Conservation (phyloP, 1,284 basidiomycete genomes). For the Sanghuangporus sanghuang region DNA sequence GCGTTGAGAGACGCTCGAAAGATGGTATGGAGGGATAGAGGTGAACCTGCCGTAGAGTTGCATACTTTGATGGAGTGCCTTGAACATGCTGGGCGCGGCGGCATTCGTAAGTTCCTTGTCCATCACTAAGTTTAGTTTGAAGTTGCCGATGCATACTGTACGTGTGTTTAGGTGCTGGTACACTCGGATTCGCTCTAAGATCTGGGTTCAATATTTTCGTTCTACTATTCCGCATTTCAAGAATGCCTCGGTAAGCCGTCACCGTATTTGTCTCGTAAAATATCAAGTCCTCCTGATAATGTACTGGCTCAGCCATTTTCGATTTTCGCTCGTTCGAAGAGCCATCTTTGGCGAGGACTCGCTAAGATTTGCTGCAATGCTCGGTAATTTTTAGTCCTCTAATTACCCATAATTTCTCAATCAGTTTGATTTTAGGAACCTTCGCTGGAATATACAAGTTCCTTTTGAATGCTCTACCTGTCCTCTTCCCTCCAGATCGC, state of each 20-base stretch:
- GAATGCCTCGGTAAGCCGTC: slow-evolving; percentile 50
- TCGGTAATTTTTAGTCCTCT: slow-evolving; percentile 47
- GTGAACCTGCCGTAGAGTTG: slow-evolving; percentile 71
- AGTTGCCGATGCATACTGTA: neutral
- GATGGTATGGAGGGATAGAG: slow-evolving; percentile 81
- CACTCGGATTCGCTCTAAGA: slow-evolving; percentile 74
- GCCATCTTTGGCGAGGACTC: slow-evolving; percentile 80
- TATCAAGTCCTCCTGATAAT: neutral
- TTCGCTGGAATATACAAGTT: slow-evolving; percentile 82
- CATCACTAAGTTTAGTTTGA: neutral
- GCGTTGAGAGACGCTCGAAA: slow-evolving; percentile 61
- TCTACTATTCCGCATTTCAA: slow-evolving; percentile 62
- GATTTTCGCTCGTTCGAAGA: slow-evolving; percentile 60
- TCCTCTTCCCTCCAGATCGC: slow-evolving; percentile 51
- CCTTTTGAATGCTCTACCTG: slow-evolving; percentile 77
- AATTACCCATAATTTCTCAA: neutral
- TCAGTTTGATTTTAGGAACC: slow-evolving; percentile 43
- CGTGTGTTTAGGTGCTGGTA: slow-evolving; percentile 58
- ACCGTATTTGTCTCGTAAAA: neutral
- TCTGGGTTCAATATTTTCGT: slow-evolving; percentile 79
- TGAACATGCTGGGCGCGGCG: slow-evolving; percentile 71
- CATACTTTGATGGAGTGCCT: slow-evolving; percentile 64
- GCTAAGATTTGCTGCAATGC: slow-evolving; percentile 79
- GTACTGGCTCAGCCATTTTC: slow-evolving; percentile 34
- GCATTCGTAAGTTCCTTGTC: slow-evolving; percentile 55